These are phyloP conservation scores for Echinosophora koreensis DNA, from an alignment of 306 rosid species.

Conservation along the genomic window DNA sequence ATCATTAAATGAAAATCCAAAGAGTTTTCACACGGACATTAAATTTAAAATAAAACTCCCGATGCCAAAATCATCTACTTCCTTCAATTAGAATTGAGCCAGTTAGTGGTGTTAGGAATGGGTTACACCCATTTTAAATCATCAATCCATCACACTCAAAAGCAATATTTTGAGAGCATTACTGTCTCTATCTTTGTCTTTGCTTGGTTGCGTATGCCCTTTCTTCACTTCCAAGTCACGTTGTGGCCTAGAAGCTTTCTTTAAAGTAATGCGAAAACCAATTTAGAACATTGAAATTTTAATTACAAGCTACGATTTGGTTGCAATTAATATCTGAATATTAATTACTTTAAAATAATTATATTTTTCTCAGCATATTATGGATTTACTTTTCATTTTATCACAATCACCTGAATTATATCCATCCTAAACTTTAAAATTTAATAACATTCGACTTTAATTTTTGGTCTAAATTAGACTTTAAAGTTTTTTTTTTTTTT, in stretches of 20 bases:
- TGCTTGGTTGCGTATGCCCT: conserved; percentile 41
- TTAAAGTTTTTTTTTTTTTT: too few relatives aligned
- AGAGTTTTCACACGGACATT: not conserved
- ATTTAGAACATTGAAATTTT: conserved; percentile 4
- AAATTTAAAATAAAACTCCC: conserved; percentile 1
- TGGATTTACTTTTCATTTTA: not conserved
- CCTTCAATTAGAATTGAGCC: not conserved
- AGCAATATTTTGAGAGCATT: not conserved
- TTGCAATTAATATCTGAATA: not conserved
- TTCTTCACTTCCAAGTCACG: conserved; percentile 49
- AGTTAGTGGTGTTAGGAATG: conserved; percentile 54
- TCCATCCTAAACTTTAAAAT: not conserved
- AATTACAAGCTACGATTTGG: conserved; percentile 10
- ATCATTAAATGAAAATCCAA: not conserved
- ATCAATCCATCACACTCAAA: conserved; percentile 30
- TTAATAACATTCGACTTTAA: not conserved
- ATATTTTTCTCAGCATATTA: not conserved
- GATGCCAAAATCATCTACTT: conserved; percentile 23
- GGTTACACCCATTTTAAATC: conserved; percentile 28
- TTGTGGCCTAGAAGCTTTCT: not conserved
- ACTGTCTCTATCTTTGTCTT: conserved; percentile 24
- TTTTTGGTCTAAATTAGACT: too few relatives aligned
- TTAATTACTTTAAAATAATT: not conserved
- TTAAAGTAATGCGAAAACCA: not conserved
- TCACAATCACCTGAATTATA: not conserved